These are phyloP conservation scores for Pelargonium citronellum DNA, from an alignment of 441 rosid genomes.

Conservation along the genomic window DNA sequence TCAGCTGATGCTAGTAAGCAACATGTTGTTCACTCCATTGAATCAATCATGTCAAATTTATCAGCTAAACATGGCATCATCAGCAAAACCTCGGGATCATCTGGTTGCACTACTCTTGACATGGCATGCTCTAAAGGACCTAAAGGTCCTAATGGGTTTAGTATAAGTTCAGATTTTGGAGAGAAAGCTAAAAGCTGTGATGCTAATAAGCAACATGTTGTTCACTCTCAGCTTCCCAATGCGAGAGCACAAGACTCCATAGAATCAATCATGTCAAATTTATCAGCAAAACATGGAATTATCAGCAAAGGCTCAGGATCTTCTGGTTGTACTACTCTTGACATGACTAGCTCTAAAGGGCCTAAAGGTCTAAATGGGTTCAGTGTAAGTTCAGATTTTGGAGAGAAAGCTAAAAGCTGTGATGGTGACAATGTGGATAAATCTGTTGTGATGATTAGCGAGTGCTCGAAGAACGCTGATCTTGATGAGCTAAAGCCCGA, in stretches of 20 bases:
- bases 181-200: background rate
- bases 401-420: background rate
- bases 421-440: background rate
- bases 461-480: background rate
- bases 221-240: background rate
- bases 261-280: constrained; percentile 3
- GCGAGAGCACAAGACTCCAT: constrained; percentile 2
- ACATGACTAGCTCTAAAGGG: constrained; percentile 1
- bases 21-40: background rate
- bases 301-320: background rate
- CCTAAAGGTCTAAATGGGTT: background rate
- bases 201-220: background rate
- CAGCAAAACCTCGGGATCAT: background rate
- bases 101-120: background rate
- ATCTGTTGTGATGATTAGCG: background rate
- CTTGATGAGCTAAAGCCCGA: constrained; percentile 6
- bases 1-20: background rate
- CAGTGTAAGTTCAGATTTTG: constrained; percentile 1
- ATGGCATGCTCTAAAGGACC: constrained; percentile 1
- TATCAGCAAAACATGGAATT: background rate
- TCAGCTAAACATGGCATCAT: background rate
- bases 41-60: background rate
- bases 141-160: background rate
- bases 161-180: background rate
- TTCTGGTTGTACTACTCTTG: background rate